phyloP scores from a whole-genome alignment of 192 early-diverging fungal genomes.

The Coemansia sp. region DNA sequence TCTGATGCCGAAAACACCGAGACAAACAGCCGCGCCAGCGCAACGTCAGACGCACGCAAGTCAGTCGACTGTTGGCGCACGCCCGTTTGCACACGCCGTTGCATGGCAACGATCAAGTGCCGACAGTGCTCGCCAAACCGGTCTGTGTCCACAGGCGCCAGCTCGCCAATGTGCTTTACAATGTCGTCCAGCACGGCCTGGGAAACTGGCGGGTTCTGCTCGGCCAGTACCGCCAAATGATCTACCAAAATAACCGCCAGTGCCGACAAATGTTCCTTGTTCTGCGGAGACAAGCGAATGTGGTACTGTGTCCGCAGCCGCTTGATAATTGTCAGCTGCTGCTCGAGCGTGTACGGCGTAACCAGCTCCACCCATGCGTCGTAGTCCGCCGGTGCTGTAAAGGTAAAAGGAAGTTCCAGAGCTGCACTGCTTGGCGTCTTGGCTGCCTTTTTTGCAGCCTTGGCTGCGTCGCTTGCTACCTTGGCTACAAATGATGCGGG shows the following conservation, averaged over 20 bases:
- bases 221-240: conserved; percentile 64
- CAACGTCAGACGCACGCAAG: conserved; percentile 59
- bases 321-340: conserved; percentile 71
- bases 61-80: conserved; percentile 13
- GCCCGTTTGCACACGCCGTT: conserved; percentile 44
- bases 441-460: background rate
- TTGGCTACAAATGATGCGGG: background rate
- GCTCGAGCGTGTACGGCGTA: conserved; percentile 60
- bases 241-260: conserved; percentile 70
- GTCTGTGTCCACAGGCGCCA: conserved; percentile 61
- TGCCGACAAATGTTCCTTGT: conserved; percentile 70
- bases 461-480: conserved; percentile 5
- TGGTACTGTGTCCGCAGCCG: conserved; percentile 84
- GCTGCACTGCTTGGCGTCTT: conserved; percentile 7
- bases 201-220: conserved; percentile 59
- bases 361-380: conserved; percentile 69
- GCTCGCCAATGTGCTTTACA: conserved; percentile 61
- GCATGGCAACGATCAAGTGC: conserved; percentile 57
- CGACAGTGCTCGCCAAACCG: conserved; percentile 59
- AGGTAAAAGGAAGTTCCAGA: conserved; percentile 78
- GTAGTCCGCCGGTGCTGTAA: conserved; percentile 74
- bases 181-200: conserved; percentile 58
- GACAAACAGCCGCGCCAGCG: conserved; percentile 66
- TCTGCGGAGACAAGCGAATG: conserved; percentile 76
- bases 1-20: conserved; percentile 92